Conservation (phyloP, 768 basidiomycete genomes). For the Suillus luteus region DNA sequence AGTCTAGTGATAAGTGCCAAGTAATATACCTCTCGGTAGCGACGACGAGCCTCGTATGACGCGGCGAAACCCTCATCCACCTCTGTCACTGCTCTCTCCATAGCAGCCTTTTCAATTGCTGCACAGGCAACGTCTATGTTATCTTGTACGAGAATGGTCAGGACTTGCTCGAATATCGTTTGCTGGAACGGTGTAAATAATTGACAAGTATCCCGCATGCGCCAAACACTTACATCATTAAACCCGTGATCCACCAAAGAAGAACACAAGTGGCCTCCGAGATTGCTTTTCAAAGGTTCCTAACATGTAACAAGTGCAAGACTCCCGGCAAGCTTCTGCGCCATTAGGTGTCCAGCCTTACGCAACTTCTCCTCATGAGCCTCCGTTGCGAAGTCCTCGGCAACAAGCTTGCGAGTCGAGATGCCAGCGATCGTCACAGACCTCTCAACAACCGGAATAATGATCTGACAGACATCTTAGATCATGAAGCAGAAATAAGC, state of each 20-base stretch:
- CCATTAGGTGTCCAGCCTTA: constrained; percentile 93
- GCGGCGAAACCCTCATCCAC: constrained; percentile 86
- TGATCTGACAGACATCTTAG: constrained; percentile 57
- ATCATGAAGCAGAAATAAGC: not conserved
- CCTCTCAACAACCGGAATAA: constrained; percentile 95
- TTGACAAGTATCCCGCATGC: constrained; percentile 7
- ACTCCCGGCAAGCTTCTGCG: constrained; percentile 94
- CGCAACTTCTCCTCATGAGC: constrained; percentile 88
- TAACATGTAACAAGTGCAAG: constrained; percentile 98
- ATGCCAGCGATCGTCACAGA: constrained; percentile 99
- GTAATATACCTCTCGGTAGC: constrained; percentile 76
- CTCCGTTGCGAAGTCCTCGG: constrained; percentile 96
- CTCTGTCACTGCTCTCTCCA: constrained; percentile 92
- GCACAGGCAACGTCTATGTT: constrained; percentile 93
- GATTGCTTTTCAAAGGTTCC: constrained; percentile 91
- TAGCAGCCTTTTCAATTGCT: constrained; percentile 97
- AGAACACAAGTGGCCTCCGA: constrained; percentile 85
- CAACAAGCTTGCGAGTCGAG: constrained; percentile 91
- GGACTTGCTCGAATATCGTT: constrained; percentile 79
- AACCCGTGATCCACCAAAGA: constrained; percentile 87
- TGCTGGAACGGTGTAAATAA: constrained; percentile 39
- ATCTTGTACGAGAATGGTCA: constrained; percentile 80
- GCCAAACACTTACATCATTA: constrained; percentile 58
- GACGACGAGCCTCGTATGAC: constrained; percentile 81
- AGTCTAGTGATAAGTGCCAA: not conserved